phyloP scores from a whole-genome alignment of 805 yeast genomes.

The Torulaspora indica region DNA sequence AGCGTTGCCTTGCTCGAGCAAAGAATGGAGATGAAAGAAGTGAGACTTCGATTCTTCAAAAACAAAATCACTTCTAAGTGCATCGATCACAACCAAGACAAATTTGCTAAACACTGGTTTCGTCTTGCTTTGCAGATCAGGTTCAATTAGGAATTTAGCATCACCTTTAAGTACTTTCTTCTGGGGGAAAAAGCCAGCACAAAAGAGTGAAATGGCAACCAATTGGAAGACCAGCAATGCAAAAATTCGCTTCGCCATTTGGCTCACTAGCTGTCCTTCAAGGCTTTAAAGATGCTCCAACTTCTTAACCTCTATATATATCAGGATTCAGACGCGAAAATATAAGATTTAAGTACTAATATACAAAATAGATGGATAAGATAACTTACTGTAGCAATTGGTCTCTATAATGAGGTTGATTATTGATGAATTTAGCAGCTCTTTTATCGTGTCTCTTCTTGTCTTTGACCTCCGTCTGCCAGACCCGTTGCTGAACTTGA shows the following conservation, averaged over 20 bases:
- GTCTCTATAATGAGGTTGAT: conserved; percentile 87
- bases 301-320: not conserved
- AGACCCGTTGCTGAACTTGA: conserved; percentile 54
- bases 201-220: conserved; percentile 56
- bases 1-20: conserved; percentile 64
- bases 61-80: conserved; percentile 83
- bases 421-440: conserved; percentile 73
- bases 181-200: conserved; percentile 88
- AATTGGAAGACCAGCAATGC: conserved; percentile 38
- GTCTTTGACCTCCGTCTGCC: conserved; percentile 59
- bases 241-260: conserved; percentile 11
- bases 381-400: conserved; percentile 49
- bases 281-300: not conserved
- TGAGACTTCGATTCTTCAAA: conserved; percentile 55
- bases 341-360: conserved; percentile 2
- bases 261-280: not conserved
- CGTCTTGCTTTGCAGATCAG: conserved; percentile 30
- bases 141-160: conserved; percentile 38
- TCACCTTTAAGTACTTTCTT: conserved; percentile 68
- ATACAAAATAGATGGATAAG: conserved; percentile 4
- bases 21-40: conserved; percentile 61
- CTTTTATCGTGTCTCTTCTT: conserved; percentile 48
- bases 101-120: conserved; percentile 52
- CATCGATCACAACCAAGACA: conserved; percentile 86
- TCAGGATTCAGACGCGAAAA: conserved; percentile 2